Percentiles rank a stretch among this genome's conserved stretches.
phyloP scores from a whole-genome alignment of 495 filamentous ascomycete species.

The Pseudotulostoma volvatum region DNA sequence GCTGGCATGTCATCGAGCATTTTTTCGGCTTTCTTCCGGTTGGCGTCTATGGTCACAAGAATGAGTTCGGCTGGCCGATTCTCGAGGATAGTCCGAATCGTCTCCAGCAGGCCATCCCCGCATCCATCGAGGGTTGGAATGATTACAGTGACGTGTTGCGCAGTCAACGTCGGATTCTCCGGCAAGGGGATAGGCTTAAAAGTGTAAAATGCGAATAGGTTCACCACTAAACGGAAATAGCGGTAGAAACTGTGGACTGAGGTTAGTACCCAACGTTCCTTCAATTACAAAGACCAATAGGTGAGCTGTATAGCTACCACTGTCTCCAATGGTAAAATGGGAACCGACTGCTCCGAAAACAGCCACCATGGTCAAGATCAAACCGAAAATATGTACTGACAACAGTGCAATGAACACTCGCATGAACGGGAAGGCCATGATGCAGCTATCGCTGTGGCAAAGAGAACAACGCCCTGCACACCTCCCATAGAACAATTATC shows the following conservation, averaged over 20 bases:
- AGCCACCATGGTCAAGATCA: background rate
- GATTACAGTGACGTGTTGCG: slow-evolving; percentile 58
- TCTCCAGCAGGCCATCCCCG: slow-evolving; percentile 41
- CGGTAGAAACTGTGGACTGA: slow-evolving; percentile 33
- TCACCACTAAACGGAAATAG: slow-evolving; percentile 50
- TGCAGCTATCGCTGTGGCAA: background rate
- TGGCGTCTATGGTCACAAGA: slow-evolving; percentile 48
- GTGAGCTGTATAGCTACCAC: slow-evolving; percentile 6
- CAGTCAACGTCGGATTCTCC: slow-evolving; percentile 44
- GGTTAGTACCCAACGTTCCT: background rate
- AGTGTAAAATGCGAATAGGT: slow-evolving; percentile 46
- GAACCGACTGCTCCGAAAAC: background rate
- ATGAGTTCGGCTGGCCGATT: slow-evolving; percentile 41
- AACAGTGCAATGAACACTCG: slow-evolving; percentile 31
- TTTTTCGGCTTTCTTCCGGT: slow-evolving; percentile 34
- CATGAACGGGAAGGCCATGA: slow-evolving; percentile 32
- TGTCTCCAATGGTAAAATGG: background rate
- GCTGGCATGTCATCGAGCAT: slow-evolving; percentile 37
- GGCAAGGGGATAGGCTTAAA: slow-evolving; percentile 47
- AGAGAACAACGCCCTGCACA: background rate
- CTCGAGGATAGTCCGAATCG: slow-evolving; percentile 40
- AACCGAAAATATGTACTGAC: slow-evolving; percentile 16
- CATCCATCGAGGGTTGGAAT: slow-evolving; percentile 52
- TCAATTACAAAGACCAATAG: slow-evolving; percentile 4
- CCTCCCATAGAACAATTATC: background rate